Evolutionary conservation across 2,329 filamentous ascomycete species (phyloP), one percentile per base, ranked within the genome.

Genomic region (Phaeophleospora eucalypticola): DNA sequence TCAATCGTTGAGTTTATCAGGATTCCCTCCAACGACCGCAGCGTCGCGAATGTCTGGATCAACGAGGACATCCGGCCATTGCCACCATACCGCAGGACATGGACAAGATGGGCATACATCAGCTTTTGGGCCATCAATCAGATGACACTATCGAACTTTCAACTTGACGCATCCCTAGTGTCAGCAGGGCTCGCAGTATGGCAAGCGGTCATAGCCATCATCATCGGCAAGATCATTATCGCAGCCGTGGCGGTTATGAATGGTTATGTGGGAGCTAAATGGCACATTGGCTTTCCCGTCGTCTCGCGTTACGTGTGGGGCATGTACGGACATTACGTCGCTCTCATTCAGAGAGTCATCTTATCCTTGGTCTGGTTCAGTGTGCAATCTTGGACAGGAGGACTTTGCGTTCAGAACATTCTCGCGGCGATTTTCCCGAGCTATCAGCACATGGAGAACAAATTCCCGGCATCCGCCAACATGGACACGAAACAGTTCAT

Each of bases 351-450:
- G 0, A 70, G 77, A 9, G 68, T 72, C 15, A 71, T 80, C 32
- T 68, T 80, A 3, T 76, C 75, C 16, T 40, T 60, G 9, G 59
- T 61, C 59, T 32, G 65, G 60, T 80, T 84, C 43, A 78, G 81
- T 0, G 82, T 86, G 36, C 80, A 85, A 54, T 79, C 77, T 27
- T 79, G 80, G 55, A 82, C 82, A 53, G 82, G 82, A 0, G 80
- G 76, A 0, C 75, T 79, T 48, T 70, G 72, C 0, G 67, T 78
- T 2, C 67, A 68, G 15, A 73, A 74, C 33, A 76, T 79, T 59
- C 60, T 80, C 1, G 71, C 70, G 2, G 74, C 77, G 1, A 79
- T 81, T 53, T 82, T 79, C 72, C 79, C 80, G 0, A 75, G 71
- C 12, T 83, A 79, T 51, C 65, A 71, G 3, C 68, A 68, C 1